Evolutionary conservation across 768 basidiomycete species (phyloP), one percentile per base, ranked within the genome.

Genomic region (Grammothele lineata): DNA sequence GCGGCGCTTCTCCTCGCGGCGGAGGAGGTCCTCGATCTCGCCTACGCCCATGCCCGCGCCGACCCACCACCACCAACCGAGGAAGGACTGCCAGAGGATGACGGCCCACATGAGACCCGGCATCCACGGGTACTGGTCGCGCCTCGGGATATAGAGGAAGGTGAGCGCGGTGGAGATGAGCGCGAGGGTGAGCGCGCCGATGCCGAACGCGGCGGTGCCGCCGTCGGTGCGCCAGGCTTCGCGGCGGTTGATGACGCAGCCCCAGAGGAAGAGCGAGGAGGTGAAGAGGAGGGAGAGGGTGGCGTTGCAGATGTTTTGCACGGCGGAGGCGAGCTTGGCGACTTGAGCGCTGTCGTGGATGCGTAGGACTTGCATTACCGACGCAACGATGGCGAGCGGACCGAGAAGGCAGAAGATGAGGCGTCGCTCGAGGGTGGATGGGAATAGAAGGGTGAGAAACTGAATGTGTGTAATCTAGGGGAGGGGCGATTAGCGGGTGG

Each of bases 11-110:
- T 77, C 79, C 56, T 80, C 66, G 30, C 66, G 60, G 23, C 57
- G 41, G 37, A 85, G 63, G 45, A 80, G 73, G 46, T 88, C 77
- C 57, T 87, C 83, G 40, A 89, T 73, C 53, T 86, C 85, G 23
- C 77, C 74, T 3, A 83, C 75, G 8, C 85, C 88, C 73, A 87
- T 90, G 5, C 92, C 87, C 2, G 87, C 81, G n/a, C 93, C 93
- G 12, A 92, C 92, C 92, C 92, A 97, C 93, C 93, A 97, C 93
- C 93, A 97, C 91, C 92, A 97, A 0, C 90, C 92, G 18, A 96
- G 67, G 66, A 94, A 95, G 65, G 82, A 91, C 73, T 99, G 96
- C 96, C 96, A 99, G 17, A 98, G 77, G 10, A 97, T 81, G 41
- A 96, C 82, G 7, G 87, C 84, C 82, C 92, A 94, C 66, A 92